phyloP scores from a whole-genome alignment of 1,284 basidiomycete genomes.

The Sanghuangporus baumii region DNA sequence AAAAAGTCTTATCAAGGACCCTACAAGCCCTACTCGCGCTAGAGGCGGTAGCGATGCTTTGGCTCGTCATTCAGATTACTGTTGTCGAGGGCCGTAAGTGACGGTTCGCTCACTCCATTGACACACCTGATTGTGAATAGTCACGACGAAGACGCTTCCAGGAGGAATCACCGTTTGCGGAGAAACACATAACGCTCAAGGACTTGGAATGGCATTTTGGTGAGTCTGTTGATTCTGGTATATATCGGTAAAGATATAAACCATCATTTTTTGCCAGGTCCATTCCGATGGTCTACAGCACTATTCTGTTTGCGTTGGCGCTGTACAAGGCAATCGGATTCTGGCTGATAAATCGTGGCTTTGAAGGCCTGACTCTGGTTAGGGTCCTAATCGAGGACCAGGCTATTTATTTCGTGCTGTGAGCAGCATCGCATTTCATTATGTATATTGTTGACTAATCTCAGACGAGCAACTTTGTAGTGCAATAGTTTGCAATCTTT shows the following conservation, averaged over 20 bases:
- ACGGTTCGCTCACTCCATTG: not conserved
- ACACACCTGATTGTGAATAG: not conserved
- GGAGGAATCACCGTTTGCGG: not conserved
- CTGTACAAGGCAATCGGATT: not conserved
- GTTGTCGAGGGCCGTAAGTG: not conserved
- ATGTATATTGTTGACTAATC: not conserved
- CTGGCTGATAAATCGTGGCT: not conserved
- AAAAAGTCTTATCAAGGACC: too few species aligned
- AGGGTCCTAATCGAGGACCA: conserved; percentile 1
- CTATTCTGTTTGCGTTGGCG: not conserved
- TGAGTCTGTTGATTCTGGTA: not conserved
- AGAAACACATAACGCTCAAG: not conserved
- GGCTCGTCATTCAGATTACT: not conserved
- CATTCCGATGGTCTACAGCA: not conserved
- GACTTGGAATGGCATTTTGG: not conserved
- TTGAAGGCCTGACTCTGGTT: not conserved
- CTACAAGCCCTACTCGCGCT: too few species aligned
- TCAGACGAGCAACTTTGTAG: not conserved
- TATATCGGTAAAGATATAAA: not conserved
- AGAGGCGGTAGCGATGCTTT: too few species aligned
- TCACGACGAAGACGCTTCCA: not conserved
- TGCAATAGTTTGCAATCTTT: not conserved
- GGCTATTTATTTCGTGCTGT: not conserved
- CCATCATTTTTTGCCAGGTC: not conserved
- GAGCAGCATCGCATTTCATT: not conserved